phyloP scores from a whole-genome alignment of 1,284 basidiomycete species.

The Ceratobasidium sp. region DNA sequence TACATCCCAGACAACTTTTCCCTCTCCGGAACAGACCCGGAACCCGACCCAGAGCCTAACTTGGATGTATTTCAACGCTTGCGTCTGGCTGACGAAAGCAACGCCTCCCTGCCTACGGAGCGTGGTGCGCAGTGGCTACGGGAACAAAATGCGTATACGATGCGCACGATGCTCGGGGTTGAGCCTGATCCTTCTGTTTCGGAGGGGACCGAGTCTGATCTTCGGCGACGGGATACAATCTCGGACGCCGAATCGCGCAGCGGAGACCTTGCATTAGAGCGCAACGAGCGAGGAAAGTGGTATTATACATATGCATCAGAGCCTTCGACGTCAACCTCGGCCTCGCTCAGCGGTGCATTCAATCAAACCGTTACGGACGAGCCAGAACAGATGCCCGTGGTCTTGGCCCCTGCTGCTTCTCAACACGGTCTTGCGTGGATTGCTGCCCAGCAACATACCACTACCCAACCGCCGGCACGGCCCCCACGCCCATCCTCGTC shows the following conservation, averaged over 20 bases:
- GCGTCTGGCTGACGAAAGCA: slow-evolving; percentile 62
- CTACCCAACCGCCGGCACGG: slow-evolving; percentile 27
- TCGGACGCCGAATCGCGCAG: slow-evolving; percentile 60
- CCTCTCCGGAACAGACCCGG: slow-evolving; percentile 36
- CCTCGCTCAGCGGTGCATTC: slow-evolving; percentile 43
- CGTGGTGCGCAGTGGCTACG: slow-evolving; percentile 83
- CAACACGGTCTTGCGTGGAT: slow-evolving; percentile 60
- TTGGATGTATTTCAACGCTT: slow-evolving; percentile 70
- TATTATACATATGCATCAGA: slow-evolving; percentile 77
- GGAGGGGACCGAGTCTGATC: slow-evolving; percentile 20
- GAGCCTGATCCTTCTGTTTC: slow-evolving; percentile 69
- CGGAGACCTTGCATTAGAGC: slow-evolving; percentile 74
- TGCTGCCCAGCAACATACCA: slow-evolving; percentile 49
- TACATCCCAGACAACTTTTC: slow-evolving; percentile 43
- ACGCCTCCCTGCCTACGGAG: slow-evolving; percentile 59
- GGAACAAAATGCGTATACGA: slow-evolving; percentile 78
- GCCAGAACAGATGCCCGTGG: slow-evolving; percentile 61
- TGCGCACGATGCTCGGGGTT: slow-evolving; percentile 69
- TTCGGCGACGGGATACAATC: slow-evolving; percentile 17
- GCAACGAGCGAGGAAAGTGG: slow-evolving; percentile 75
- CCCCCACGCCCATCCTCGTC: slow-evolving; percentile 48
- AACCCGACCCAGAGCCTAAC: slow-evolving; percentile 12
- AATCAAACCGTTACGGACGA: slow-evolving; percentile 37
- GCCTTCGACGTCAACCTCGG: slow-evolving; percentile 16
- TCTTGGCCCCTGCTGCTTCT: slow-evolving; percentile 64